Conservation (phyloP, 768 basidiomycete species). For the Tulasnella sp. region DNA sequence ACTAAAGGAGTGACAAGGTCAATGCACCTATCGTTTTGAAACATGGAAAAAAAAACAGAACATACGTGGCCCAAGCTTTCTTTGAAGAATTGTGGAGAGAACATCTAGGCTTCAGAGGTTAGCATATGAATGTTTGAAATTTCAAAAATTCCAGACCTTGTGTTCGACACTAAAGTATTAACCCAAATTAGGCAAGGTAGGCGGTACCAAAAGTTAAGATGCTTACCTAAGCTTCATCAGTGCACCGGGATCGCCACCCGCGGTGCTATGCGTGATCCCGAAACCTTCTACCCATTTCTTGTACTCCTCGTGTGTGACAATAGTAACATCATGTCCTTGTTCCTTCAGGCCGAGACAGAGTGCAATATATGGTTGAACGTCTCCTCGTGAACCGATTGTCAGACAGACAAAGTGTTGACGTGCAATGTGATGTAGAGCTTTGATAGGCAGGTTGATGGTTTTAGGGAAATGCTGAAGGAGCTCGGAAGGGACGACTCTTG, state of each 20-base stretch:
- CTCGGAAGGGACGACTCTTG: constrained; percentile 26
- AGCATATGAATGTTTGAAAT: not conserved
- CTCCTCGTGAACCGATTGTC: constrained; percentile 50
- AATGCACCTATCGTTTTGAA: constrained; percentile 2
- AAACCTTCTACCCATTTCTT: constrained; percentile 47
- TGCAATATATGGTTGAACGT: constrained; percentile 41
- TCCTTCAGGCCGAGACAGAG: constrained; percentile 30
- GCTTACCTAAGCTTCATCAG: constrained; percentile 44
- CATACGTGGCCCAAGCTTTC: constrained; percentile 43
- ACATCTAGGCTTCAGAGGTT: constrained; percentile 35
- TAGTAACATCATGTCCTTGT: constrained; percentile 35
- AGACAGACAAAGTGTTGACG: constrained; percentile 47
- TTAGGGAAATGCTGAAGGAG: constrained; percentile 31
- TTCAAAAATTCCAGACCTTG: constrained; percentile 24
- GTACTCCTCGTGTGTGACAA: constrained; percentile 36
- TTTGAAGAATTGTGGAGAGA: constrained; percentile 58
- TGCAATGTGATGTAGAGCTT: constrained; percentile 22
- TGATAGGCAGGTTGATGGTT: constrained; percentile 36
- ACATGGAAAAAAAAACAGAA: not conserved
- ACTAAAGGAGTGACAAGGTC: constrained; percentile 26
- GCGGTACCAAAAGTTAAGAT: not conserved
- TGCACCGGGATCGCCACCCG: constrained; percentile 56
- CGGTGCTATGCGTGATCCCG: constrained; percentile 44
- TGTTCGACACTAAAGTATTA: constrained; percentile 18
- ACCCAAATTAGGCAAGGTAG: not conserved